Conservation (phyloP, 2,329 filamentous ascomycete genomes). For the Colletotrichum sp. region DNA sequence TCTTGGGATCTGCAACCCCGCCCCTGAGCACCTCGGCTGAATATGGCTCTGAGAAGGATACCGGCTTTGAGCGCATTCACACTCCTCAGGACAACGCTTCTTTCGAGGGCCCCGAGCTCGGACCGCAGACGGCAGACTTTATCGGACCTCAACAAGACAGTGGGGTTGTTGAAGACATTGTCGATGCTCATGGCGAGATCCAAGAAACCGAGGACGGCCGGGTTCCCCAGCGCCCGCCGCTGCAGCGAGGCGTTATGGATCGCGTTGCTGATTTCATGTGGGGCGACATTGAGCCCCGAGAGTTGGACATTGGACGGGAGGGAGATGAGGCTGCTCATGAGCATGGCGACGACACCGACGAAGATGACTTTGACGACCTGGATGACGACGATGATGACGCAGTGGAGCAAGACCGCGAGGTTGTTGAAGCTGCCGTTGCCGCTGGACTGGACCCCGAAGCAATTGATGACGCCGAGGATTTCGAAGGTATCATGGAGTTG, state of each 20-base stretch:
- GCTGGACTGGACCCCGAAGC: conserved; percentile 76
- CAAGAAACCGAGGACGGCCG: conserved; percentile 11
- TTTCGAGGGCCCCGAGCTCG: not conserved
- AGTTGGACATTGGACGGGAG: conserved; percentile 27
- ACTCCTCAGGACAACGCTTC: not conserved
- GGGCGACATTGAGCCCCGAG: conserved; percentile 54
- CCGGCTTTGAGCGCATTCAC: not conserved
- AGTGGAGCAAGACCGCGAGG: conserved; percentile 58
- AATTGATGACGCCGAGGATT: conserved; percentile 87
- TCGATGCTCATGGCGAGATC: not conserved
- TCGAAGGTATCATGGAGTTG: conserved; percentile 94
- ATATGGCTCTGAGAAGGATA: not conserved
- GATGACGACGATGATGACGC: conserved; percentile 32
- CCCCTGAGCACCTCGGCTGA: not conserved
- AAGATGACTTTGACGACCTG: conserved; percentile 35
- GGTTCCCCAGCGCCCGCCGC: conserved; percentile 15
- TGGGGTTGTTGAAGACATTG: not conserved
- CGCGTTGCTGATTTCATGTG: conserved; percentile 66
- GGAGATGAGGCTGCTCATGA: conserved; percentile 58
- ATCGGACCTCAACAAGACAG: not conserved
- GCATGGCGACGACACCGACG: conserved; percentile 46
- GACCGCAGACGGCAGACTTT: not conserved
- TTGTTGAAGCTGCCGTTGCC: conserved; percentile 67
- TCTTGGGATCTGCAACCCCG: not conserved
- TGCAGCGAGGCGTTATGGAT: conserved; percentile 41